These are phyloP conservation scores for Dactylorhiza incarnata DNA, from an alignment of 106 monocot genomes.

Conservation along the genomic window DNA sequence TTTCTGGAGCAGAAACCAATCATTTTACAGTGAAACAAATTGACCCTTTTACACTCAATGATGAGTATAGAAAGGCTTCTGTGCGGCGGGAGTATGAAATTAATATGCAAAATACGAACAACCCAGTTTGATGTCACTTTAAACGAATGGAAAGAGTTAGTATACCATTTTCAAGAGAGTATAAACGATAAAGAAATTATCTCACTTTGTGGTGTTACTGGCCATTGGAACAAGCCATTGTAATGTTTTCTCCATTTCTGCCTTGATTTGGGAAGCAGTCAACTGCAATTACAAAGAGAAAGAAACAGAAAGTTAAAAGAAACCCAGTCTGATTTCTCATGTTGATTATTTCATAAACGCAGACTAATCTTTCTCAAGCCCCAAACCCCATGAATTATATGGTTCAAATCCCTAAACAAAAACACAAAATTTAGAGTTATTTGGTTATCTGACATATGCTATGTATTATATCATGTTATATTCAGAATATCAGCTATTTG, in stretches of 20 bases:
- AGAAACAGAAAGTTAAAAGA: slow-evolving; percentile 1
- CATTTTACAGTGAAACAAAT: no score
- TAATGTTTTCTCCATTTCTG: slow-evolving; percentile 71
- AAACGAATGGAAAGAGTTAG: not conserved
- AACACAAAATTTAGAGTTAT: not conserved
- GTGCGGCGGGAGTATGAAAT: not conserved
- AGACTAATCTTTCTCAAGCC: not conserved
- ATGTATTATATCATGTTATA: no score
- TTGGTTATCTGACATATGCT: not conserved
- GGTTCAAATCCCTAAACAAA: not conserved
- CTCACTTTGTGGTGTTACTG: slow-evolving; percentile 62
- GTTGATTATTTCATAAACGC: not conserved
- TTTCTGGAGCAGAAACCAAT: no score
- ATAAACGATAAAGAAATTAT: not conserved
- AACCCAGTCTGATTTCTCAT: not conserved
- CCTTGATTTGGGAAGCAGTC: slow-evolving; percentile 39
- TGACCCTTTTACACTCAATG: not conserved
- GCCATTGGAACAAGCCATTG: slow-evolving; percentile 74
- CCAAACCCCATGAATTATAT: not conserved
- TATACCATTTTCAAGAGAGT: not conserved
- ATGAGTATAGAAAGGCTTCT: not conserved
- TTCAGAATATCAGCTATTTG: no score
- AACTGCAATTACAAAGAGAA: slow-evolving; percentile 26
- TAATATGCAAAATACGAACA: not conserved
- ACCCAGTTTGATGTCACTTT: not conserved